Percentiles rank a stretch among this genome's conserved stretches.
Conservation (phyloP, 306 rosid genomes). For the Purshia tridentata region DNA sequence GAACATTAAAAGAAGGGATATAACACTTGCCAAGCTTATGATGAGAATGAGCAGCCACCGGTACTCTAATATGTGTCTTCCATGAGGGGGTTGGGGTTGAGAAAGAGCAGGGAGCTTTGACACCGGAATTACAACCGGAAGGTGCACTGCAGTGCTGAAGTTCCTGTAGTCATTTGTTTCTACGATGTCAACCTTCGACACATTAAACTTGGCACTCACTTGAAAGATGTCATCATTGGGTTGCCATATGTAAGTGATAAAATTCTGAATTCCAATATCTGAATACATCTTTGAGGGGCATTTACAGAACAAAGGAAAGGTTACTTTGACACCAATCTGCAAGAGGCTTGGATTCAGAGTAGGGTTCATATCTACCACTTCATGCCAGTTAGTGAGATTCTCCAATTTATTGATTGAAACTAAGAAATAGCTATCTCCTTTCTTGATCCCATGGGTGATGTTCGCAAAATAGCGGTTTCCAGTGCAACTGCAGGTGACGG, state of each 20-base stretch:
- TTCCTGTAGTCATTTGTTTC: constrained; percentile 40
- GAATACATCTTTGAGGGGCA: constrained; percentile 57
- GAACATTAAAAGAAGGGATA: constrained; percentile 21
- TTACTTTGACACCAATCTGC: constrained; percentile 38
- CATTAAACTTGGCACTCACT: constrained; percentile 51
- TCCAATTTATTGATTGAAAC: constrained; percentile 42
- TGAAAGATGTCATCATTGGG: constrained; percentile 40
- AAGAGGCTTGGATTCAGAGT: constrained; percentile 36
- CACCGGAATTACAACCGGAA: constrained; percentile 61
- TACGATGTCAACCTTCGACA: constrained; percentile 37
- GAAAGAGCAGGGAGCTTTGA: constrained; percentile 47
- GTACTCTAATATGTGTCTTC: constrained; percentile 16
- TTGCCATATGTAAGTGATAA: constrained; percentile 71
- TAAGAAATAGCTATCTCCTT: constrained; percentile 43
- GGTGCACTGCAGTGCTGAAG: constrained; percentile 36
- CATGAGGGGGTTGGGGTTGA: constrained; percentile 28
- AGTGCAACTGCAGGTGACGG: constrained; percentile 66
- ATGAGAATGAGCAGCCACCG: constrained; percentile 29
- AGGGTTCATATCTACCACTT: constrained; percentile 41
- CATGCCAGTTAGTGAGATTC: constrained; percentile 56
- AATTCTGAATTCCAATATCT: constrained; percentile 36
- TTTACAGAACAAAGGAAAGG: constrained; percentile 63
- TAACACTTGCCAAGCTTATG: constrained; percentile 39
- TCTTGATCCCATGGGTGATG: constrained; percentile 45
- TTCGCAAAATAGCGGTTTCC: constrained; percentile 52